Conservation (phyloP, 2,329 filamentous ascomycete species). For the Diaporthe citriasiana region DNA sequence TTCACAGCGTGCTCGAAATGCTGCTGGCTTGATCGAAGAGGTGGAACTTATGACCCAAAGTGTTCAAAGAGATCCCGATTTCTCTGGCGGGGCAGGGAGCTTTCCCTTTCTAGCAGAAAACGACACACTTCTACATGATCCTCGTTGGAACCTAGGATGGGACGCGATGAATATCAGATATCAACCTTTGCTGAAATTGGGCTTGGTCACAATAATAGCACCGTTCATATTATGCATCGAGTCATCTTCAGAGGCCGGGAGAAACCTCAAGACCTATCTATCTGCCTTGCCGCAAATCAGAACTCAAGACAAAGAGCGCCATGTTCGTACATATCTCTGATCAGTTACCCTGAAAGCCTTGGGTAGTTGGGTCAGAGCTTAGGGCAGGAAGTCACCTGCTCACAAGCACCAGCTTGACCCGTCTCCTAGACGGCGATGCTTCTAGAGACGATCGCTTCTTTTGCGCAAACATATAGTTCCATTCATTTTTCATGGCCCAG, state of each 20-base stretch:
- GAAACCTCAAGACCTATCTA: not conserved
- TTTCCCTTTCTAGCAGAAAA: not conserved
- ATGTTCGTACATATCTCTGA: not conserved
- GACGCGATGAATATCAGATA: not conserved
- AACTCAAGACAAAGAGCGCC: too few relatives aligned
- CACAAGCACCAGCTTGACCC: not conserved
- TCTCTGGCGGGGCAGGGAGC: not conserved
- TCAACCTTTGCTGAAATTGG: not conserved
- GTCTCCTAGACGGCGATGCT: not conserved
- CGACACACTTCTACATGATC: not conserved
- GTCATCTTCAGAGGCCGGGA: not conserved
- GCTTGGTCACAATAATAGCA: too few relatives aligned
- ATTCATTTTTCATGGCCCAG: constrained; percentile 29
- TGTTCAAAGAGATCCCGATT: not conserved
- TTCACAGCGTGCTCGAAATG: not conserved
- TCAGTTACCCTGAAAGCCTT: not conserved
- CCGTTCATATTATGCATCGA: not conserved
- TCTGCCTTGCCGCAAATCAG: not conserved
- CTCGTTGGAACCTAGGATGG: not conserved
- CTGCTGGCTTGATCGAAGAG: not conserved
- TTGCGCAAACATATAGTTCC: constrained; percentile 20
- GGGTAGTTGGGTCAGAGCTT: not conserved
- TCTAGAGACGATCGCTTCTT: not conserved
- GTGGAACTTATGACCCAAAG: not conserved
- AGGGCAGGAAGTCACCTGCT: not conserved